Conservation (phyloP, 495 filamentous ascomycete genomes). For the Penicillium flavigenum region DNA sequence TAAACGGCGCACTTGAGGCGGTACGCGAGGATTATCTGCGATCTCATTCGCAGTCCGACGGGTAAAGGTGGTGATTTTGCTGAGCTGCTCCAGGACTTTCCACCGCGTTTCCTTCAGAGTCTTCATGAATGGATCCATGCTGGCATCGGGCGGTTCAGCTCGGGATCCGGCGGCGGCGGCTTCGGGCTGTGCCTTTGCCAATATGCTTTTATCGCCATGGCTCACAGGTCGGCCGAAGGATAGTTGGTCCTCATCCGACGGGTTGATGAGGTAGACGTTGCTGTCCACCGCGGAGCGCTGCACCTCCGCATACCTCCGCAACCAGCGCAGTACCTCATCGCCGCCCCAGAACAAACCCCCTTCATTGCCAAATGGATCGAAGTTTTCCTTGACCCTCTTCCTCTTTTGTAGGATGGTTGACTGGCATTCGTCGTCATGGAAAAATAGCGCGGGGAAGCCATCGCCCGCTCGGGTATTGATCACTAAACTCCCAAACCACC, state of each 20-base stretch:
- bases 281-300: constrained; percentile 81
- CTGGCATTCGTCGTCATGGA: constrained; percentile 95
- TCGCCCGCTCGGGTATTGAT: constrained; percentile 89
- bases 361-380: constrained; percentile 84
- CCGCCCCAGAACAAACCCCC: constrained; percentile 96
- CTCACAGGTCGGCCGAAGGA: constrained; percentile 63
- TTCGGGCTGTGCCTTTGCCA: constrained; percentile 35
- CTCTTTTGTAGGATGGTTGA: constrained; percentile 93
- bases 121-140: constrained; percentile 95
- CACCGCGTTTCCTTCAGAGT: constrained; percentile 93
- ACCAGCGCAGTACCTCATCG: constrained; percentile 90
- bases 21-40: constrained; percentile 81
- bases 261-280: constrained; percentile 88
- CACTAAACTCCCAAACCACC: constrained; percentile 96
- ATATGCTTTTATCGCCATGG: constrained; percentile 33
- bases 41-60: constrained; percentile 88
- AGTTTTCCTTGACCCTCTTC: constrained; percentile 73
- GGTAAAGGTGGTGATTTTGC: constrained; percentile 94
- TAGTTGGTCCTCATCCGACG: constrained; percentile 74
- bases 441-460: constrained; percentile 92
- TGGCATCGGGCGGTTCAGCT: constrained; percentile 56
- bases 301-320: constrained; percentile 77
- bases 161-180: constrained; percentile 31
- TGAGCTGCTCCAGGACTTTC: constrained; percentile 92
- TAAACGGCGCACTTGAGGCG: constrained; percentile 79